Evolutionary conservation across 768 basidiomycete genomes (phyloP).

Genomic region (Zangia roseola): DNA sequence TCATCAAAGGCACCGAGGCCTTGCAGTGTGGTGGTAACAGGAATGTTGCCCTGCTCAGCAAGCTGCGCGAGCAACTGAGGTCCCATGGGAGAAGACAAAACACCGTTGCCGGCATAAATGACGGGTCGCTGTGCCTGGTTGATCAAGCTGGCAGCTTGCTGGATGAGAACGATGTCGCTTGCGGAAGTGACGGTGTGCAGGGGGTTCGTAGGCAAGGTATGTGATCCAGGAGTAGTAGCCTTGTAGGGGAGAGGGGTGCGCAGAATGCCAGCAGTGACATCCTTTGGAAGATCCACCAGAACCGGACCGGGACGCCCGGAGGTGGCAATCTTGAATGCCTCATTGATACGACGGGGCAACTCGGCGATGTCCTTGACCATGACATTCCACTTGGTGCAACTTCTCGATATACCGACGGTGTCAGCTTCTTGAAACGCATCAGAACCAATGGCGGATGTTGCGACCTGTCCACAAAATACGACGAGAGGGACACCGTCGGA

Average conservation of each 20-base stretch:
- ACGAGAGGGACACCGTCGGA: constrained; percentile 93
- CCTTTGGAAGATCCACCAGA: constrained; percentile 98
- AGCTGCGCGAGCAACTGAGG: constrained; percentile 80
- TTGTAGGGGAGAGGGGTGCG: constrained; percentile 82
- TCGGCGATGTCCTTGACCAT: constrained; percentile 98
- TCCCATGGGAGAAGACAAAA: constrained; percentile 78
- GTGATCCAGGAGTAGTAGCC: constrained; percentile 80
- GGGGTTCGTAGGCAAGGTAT: constrained; percentile 76
- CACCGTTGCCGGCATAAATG: constrained; percentile 91
- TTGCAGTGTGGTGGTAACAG: constrained; percentile 94
- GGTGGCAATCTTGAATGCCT: constrained; percentile 99
- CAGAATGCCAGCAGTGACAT: constrained; percentile 92
- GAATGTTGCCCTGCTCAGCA: constrained; percentile 85
- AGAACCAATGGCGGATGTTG: constrained; percentile 97
- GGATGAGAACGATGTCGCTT: constrained; percentile 64
- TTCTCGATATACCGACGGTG: constrained; percentile 91
- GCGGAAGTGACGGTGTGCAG: constrained; percentile 56
- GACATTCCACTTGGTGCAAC: constrained; percentile 99
- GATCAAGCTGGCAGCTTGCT: constrained; percentile 86
- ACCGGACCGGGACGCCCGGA: constrained; percentile 97
- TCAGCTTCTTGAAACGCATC: constrained; percentile 99
- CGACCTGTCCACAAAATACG: constrained; percentile 98
- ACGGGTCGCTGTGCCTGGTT: constrained; percentile 89
- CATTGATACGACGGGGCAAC: constrained; percentile 93
- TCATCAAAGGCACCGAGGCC: constrained; percentile 97